phyloP scores from a whole-genome alignment of 2,329 filamentous ascomycete genomes.

The Zymoseptoria brevis region DNA sequence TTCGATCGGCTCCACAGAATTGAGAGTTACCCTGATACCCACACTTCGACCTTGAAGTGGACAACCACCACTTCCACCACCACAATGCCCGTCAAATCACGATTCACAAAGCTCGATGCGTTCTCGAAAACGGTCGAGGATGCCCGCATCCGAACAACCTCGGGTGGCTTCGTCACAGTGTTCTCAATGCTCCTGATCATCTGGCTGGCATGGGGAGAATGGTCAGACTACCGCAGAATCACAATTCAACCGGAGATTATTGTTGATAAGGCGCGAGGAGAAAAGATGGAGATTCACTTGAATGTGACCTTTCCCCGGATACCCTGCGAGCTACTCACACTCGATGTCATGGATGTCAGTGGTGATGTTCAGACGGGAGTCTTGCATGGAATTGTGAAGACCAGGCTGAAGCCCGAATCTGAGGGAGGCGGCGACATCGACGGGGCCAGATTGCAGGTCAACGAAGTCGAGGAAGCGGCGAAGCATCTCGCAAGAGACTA shows the following conservation, averaged over 20 bases:
- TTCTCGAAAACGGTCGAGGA: constrained; percentile 73
- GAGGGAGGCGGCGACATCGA: constrained; percentile 74
- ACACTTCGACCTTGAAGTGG: background rate
- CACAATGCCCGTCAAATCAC: constrained; percentile 77
- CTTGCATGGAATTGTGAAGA: constrained; percentile 84
- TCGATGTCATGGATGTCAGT: constrained; percentile 98
- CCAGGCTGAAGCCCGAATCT: constrained; percentile 62
- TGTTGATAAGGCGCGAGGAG: constrained; percentile 92
- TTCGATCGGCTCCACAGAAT: background rate
- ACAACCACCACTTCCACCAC: background rate
- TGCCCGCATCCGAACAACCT: constrained; percentile 82
- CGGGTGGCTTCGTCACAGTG: constrained; percentile 90
- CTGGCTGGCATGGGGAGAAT: constrained; percentile 89
- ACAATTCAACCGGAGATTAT: constrained; percentile 85
- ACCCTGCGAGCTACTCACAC: constrained; percentile 88
- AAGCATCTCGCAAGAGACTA: constrained; percentile 79
- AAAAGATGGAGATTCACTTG: constrained; percentile 98
- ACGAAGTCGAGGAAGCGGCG: constrained; percentile 58
- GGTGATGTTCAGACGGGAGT: constrained; percentile 95
- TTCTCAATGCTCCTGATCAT: constrained; percentile 79
- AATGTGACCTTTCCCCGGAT: constrained; percentile 93
- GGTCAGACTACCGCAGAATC: constrained; percentile 82
- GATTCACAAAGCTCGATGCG: constrained; percentile 94
- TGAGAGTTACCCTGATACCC: background rate
- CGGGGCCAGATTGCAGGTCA: constrained; percentile 59